phyloP scores from a whole-genome alignment of 2,329 filamentous ascomycete species.

The Epicoccum nigrum region DNA sequence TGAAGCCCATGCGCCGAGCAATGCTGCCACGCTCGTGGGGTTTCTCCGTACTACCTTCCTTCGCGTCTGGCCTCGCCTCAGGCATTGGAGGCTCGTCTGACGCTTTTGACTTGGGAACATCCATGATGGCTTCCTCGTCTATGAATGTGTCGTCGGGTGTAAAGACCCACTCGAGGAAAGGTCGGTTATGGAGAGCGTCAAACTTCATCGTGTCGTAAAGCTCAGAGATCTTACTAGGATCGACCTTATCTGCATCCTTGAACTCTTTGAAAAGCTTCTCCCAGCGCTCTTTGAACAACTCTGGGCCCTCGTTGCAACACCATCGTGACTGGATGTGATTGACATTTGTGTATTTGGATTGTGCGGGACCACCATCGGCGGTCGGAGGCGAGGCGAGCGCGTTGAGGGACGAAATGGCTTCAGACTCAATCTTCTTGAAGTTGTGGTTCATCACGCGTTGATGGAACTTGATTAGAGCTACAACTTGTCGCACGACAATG shows the following conservation, averaged over 20 bases:
- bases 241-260: slow-evolving; percentile 94
- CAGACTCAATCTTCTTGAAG: slow-evolving; percentile 76
- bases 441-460: slow-evolving; percentile 94
- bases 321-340: slow-evolving; percentile 79
- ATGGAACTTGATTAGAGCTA: slow-evolving; percentile 97
- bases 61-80: slow-evolving; percentile 30
- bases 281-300: slow-evolving; percentile 95
- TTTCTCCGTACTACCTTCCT: slow-evolving; percentile 48
- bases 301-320: slow-evolving; percentile 95
- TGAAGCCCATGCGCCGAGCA: slow-evolving; percentile 58
- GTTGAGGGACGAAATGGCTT: slow-evolving; percentile 67
- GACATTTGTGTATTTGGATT: slow-evolving; percentile 45
- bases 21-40: slow-evolving; percentile 45
- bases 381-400: slow-evolving; percentile 39
- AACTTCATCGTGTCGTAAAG: slow-evolving; percentile 99
- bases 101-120: slow-evolving; percentile 41
- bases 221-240: slow-evolving; percentile 98
- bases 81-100: slow-evolving; percentile 35
- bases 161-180: slow-evolving; percentile 97
- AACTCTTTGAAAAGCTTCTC: slow-evolving; percentile 98
- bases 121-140: slow-evolving; percentile 61
- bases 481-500: slow-evolving; percentile 87
- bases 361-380: slow-evolving; percentile 45
- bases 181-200: slow-evolving; percentile 93
- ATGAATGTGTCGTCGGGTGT: slow-evolving; percentile 81